Evolutionary conservation across 306 rosid species (phyloP).

Genomic region (Elaeagnus macrophylla): DNA sequence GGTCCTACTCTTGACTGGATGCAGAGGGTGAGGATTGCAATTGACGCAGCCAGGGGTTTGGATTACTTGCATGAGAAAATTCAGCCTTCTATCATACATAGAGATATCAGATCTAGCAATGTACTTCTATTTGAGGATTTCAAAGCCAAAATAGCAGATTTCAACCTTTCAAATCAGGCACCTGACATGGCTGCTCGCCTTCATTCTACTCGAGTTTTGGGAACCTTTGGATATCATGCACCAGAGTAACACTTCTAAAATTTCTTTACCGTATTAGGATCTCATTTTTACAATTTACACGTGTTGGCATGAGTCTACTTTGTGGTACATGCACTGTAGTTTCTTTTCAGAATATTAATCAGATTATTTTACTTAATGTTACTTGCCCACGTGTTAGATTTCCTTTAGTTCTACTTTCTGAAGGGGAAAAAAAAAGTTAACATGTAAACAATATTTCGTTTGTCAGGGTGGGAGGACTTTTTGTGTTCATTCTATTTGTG

Average conservation of each 20-base stretch:
- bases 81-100: conserved; percentile 38
- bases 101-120: conserved; percentile 47
- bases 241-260: conserved; percentile 36
- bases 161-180: conserved; percentile 49
- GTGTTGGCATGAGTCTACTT: background rate
- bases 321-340: background rate
- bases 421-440: too few species aligned
- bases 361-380: too few species aligned
- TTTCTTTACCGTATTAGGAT: conserved; percentile 1
- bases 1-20: conserved; percentile 52
- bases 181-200: conserved; percentile 59
- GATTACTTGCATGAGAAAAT: conserved; percentile 52
- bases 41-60: conserved; percentile 47
- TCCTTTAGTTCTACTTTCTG: too few species aligned
- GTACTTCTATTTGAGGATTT: conserved; percentile 49
- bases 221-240: conserved; percentile 53
- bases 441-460: too few species aligned
- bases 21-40: conserved; percentile 51
- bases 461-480: too few species aligned
- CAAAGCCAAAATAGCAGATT: conserved; percentile 49
- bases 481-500: too few species aligned
- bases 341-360: too few species aligned
- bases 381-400: too few species aligned
- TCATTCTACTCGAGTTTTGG: conserved; percentile 50
- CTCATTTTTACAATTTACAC: background rate